A percentile compares a stretch with the other conserved stretches of the same genome.
Conservation (phyloP, 139 green algal genomes). For the Coccomyxa sp. region DNA sequence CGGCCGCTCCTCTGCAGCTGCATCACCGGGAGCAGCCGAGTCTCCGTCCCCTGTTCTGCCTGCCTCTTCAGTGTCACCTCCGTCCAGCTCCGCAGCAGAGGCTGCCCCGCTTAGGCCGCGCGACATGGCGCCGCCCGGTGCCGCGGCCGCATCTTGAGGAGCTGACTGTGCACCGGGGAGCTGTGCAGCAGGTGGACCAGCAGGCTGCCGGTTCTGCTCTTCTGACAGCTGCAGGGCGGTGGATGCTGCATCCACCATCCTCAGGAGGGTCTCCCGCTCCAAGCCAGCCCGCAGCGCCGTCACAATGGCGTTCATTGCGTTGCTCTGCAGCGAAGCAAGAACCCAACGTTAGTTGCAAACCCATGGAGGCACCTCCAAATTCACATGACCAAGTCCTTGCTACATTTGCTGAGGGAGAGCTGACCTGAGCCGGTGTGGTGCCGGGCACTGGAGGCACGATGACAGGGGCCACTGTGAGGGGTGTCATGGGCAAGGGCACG, state of each 20-base stretch:
- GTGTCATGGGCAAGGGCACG: neutral
- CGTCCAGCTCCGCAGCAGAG: too few relatives aligned
- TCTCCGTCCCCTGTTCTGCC: too few relatives aligned
- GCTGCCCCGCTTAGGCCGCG: too few relatives aligned
- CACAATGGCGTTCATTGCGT: constrained; percentile 7
- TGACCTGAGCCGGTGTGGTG: neutral
- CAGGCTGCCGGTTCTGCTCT: neutral
- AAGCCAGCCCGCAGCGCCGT: constrained; percentile 13
- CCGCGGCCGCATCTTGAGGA: too few relatives aligned
- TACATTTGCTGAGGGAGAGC: neutral
- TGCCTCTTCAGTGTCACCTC: too few relatives aligned
- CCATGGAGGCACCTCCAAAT: neutral
- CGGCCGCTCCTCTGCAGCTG: too few relatives aligned
- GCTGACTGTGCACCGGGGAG: too few relatives aligned
- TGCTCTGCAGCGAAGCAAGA: neutral
- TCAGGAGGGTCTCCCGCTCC: neutral
- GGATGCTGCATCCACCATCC: constrained; percentile 17
- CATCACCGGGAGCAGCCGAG: too few relatives aligned
- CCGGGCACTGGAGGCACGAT: neutral
- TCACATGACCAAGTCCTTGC: neutral
- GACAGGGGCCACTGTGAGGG: neutral
- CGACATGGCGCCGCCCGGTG: too few relatives aligned
- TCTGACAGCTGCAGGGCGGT: neutral
- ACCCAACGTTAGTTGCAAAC: neutral
- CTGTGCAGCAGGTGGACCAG: too few relatives aligned